A percentile compares a stretch with the other conserved stretches of the same genome.
phyloP scores from a whole-genome alignment of 106 monocot genomes.

The Dioscorea zingiberensis region DNA sequence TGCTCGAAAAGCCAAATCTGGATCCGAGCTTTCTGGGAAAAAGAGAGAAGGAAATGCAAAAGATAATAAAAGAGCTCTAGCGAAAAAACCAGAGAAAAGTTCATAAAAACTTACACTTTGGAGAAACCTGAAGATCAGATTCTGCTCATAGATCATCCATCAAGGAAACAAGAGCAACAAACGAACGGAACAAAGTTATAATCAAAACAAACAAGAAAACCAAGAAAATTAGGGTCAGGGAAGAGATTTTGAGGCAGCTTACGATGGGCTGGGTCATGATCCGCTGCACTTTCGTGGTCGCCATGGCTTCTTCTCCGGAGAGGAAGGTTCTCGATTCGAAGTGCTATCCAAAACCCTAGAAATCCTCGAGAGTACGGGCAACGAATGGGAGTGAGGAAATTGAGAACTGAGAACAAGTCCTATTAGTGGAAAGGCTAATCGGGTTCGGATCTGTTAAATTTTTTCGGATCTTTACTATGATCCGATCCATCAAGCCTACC shows the following conservation, averaged over 20 bases:
- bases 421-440: too few species aligned
- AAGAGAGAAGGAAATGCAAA: conserved; percentile 5
- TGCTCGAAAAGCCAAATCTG: conserved; percentile 90
- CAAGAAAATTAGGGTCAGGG: background rate
- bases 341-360: conserved; percentile 5
- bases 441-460: too few species aligned
- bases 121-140: conserved; percentile 96
- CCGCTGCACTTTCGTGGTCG: conserved; percentile 74
- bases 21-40: conserved; percentile 68
- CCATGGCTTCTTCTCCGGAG: conserved; percentile 34
- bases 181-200: too few species aligned
- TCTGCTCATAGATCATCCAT: conserved; percentile 33
- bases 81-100: background rate
- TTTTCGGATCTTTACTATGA: too few species aligned
- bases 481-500: too few species aligned
- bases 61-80: background rate
- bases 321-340: background rate
- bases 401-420: too few species aligned
- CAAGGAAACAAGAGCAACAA: too few species aligned
- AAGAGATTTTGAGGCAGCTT: background rate
- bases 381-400: too few species aligned
- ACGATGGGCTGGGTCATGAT: conserved; percentile 90
- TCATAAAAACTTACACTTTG: conserved; percentile 60
- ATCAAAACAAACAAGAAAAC: background rate
- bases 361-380: background rate